Evolutionary conservation across 352 stramenopile species (phyloP), one percentile per base, ranked within the genome.

Genomic region (Nothophytophthora sp.): DNA sequence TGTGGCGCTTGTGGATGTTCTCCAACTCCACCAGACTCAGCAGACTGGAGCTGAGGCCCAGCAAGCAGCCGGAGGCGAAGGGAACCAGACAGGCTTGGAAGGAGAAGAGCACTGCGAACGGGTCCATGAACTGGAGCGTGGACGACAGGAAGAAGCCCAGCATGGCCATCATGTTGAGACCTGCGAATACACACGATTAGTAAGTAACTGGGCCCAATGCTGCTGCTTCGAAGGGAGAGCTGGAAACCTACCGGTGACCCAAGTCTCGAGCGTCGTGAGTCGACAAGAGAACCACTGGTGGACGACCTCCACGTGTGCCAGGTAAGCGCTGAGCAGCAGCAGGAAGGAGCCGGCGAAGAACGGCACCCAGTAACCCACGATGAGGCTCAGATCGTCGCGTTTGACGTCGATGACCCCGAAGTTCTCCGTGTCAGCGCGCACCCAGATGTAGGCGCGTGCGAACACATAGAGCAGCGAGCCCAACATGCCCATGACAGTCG

Each of bases 311-410:
- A 94, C 83, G 41, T 94, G 81, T 37, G 72, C 70, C 42, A 94
- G 64, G 63, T 92, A 94, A 18, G 81, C 73, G 38, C 81, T 87
- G 20, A 90, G 49, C 33, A 88, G 55, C 37, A 94, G 53, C 35
- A 88, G 49, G 65, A 94, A 92, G 20, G 80, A 88, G 16, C 83
- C 83, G n/a, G 81, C 48, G 46, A 92, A 91, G 62, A 90, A 90
- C 12, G 83, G 83, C 15, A 90, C 66, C 83, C 83, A 94, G 60
- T 92, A 91, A 39, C 79, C 70, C 36, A 87, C 50, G 40, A 94
- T 86, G 37, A 94, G 70, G 15, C 60, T 69, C 4, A 83, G 50
- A 24, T 94, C 76, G 36, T 73, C 58, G 12, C 77, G 68, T 15
- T 81, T 73, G 39, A 94, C 68, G 54, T 85, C 73, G 15, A 92